A percentile compares a stretch with the other conserved stretches of the same genome.
Evolutionary conservation across 2,329 filamentous ascomycete genomes (phyloP).

Genomic region (Apiospora sp.): DNA sequence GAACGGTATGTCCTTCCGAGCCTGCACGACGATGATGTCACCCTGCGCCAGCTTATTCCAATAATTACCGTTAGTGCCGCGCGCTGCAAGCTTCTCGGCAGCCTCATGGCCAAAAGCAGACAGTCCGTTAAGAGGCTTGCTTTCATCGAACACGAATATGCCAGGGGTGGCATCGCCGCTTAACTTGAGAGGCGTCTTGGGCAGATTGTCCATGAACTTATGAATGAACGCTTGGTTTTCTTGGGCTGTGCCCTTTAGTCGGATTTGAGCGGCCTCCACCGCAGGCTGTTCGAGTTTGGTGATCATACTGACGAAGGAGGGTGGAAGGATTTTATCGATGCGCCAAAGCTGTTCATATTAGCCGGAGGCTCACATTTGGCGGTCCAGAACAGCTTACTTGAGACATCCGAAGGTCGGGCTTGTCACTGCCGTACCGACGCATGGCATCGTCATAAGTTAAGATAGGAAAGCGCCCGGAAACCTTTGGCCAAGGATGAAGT

Average conservation of each 20-base stretch:
- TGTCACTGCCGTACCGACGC: slow-evolving; percentile 84
- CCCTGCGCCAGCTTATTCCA: slow-evolving; percentile 65
- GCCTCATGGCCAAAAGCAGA: slow-evolving; percentile 52
- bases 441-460: slow-evolving; percentile 79
- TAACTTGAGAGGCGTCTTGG: slow-evolving; percentile 62
- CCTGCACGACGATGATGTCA: slow-evolving; percentile 83
- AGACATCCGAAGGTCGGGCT: slow-evolving; percentile 85
- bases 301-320: slow-evolving; percentile 77
- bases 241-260: slow-evolving; percentile 46
- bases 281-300: slow-evolving; percentile 71
- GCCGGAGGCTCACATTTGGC: not conserved
- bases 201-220: slow-evolving; percentile 74
- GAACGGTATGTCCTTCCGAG: slow-evolving; percentile 70
- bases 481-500: not conserved
- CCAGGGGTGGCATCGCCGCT: slow-evolving; percentile 83
- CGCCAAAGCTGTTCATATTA: slow-evolving; percentile 61
- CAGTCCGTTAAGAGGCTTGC: slow-evolving; percentile 78
- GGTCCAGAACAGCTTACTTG: slow-evolving; percentile 54
- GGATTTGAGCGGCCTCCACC: slow-evolving; percentile 78
- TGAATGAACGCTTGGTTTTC: slow-evolving; percentile 53
- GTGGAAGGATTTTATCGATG: slow-evolving; percentile 69
- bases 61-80: slow-evolving; percentile 30
- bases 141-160: slow-evolving; percentile 77
- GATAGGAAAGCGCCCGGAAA: not conserved
- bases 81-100: slow-evolving; percentile 36